Evolutionary conservation across 768 basidiomycete species (phyloP), one percentile per base, ranked within the genome.

Genomic region (Pholiota molesta): DNA sequence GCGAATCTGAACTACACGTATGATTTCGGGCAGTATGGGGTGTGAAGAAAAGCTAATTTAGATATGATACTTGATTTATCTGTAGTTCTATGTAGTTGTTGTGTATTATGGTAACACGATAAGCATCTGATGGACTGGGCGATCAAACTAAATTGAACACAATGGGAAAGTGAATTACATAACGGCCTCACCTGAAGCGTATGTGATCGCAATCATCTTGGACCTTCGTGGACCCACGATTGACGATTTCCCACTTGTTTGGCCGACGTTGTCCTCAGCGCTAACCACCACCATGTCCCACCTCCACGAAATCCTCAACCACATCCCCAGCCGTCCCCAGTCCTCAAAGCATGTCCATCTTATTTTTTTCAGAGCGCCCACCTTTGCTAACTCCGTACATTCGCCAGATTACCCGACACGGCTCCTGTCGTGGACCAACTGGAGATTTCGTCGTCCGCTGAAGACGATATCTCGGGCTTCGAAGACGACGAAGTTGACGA

Each of bases 241-340:
- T 70, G 67, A 62, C 65, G 59, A 60, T 67, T 63, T 68, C 68
- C 65, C 66, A 62, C 62, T 68, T 68, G 67, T 69, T 72, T 66
- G 67, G 65, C 63, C 66, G 59, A 52, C 57, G 58, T 65, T 65
- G 66, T 63, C 65, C 59, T 65, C 67, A 66, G 69, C 71, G 68
- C 67, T 67, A 65, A 68, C 63, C 69, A 66, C 61, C 65, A 67
- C 61, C 68, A 88, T 88, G 86, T 82, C 86, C 61, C 83, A 77
- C 70, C 80, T 88, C 61, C 75, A 74, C 65, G 81, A 81, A 65
- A 75, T 88, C 47, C 75, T 88, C 64, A 88, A 87, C 71, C 86
- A 86, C 54, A 81, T 83, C 63, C 76, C 76, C 58, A 71, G 66
- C 58, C 72, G 73, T 52, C 75, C 76, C 49, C 72, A 68, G 40